phyloP scores from a whole-genome alignment of 2,329 filamentous ascomycete genomes.

The Juglanconis sp. region DNA sequence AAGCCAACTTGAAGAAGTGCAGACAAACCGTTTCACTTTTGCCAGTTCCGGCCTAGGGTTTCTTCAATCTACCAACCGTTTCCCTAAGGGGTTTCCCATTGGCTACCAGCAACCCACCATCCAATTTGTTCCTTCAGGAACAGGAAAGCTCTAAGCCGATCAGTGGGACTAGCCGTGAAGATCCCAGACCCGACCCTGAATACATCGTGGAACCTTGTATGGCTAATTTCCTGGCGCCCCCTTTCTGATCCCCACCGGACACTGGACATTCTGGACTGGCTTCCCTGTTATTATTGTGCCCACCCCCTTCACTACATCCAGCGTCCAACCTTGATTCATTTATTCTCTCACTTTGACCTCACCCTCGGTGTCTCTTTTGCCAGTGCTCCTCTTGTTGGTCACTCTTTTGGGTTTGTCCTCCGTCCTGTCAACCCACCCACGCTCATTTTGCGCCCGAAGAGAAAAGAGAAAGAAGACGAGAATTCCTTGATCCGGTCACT shows the following conservation, averaged over 20 bases:
- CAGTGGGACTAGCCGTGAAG: neutral
- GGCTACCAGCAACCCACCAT: neutral
- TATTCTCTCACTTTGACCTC: conserved; percentile 20
- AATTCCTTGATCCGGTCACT: neutral
- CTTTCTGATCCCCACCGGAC: neutral
- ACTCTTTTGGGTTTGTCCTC: conserved; percentile 1
- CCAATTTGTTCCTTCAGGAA: conserved; percentile 4
- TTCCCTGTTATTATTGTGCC: conserved; percentile 11
- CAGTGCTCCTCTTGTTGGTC: neutral
- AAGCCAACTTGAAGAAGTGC: neutral
- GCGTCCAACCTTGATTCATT: neutral
- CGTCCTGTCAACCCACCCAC: conserved; percentile 5
- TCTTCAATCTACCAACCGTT: neutral
- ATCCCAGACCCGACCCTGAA: neutral
- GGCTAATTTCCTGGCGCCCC: neutral
- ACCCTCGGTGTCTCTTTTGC: conserved; percentile 17
- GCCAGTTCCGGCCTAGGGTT: neutral
- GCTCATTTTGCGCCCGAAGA: neutral
- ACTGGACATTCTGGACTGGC: neutral
- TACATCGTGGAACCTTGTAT: neutral
- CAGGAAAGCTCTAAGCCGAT: conserved; percentile 1
- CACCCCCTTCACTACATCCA: neutral
- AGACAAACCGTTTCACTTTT: neutral
- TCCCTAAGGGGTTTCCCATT: neutral
- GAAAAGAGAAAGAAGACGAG: neutral